Evolutionary conservation across 306 rosid species (phyloP).

Genomic region (Lathyrus tuberosus): DNA sequence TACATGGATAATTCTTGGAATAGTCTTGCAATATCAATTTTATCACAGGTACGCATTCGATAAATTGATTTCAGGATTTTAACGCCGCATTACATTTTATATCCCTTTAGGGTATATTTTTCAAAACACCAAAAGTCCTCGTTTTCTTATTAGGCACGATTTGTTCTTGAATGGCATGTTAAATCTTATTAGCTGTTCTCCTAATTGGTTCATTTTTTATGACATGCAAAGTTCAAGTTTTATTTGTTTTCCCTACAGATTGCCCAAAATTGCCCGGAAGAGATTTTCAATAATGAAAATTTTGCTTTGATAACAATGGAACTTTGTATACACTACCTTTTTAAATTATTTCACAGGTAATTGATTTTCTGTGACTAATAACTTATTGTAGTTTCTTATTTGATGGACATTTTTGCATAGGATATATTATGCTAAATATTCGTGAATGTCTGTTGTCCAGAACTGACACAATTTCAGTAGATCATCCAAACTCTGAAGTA

Average conservation of each 20-base stretch:
- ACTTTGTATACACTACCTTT: constrained; percentile 68
- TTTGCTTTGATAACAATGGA: constrained; percentile 70
- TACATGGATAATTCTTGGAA: constrained; percentile 78
- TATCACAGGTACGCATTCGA: constrained; percentile 70
- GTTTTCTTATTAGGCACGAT: constrained; percentile 26
- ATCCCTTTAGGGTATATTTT: constrained; percentile 9
- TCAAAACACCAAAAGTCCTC: constrained; percentile 5
- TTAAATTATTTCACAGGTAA: constrained; percentile 65
- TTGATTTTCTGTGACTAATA: constrained; percentile 17
- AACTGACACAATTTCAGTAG: constrained; percentile 44
- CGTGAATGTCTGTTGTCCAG: constrained; percentile 51
- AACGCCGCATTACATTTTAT: constrained; percentile 28
- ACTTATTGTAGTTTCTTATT: constrained; percentile 21
- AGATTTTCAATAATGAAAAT: constrained; percentile 58
- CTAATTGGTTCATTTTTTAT: constrained; percentile 26
- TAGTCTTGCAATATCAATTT: constrained; percentile 69
- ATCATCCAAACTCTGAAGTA: constrained; percentile 52
- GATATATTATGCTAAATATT: constrained; percentile 37
- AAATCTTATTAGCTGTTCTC: constrained; percentile 22
- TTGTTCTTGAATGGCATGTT: constrained; percentile 30
- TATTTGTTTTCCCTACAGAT: constrained; percentile 59
- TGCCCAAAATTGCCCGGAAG: constrained; percentile 79
- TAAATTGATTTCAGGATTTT: constrained; percentile 31
- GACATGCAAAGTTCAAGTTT: constrained; percentile 37
- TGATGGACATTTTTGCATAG: constrained; percentile 22